Base-by-base conservation (phyloP, 2,329 filamentous ascomycete genomes). In the Penicillium expansum region DNA sequence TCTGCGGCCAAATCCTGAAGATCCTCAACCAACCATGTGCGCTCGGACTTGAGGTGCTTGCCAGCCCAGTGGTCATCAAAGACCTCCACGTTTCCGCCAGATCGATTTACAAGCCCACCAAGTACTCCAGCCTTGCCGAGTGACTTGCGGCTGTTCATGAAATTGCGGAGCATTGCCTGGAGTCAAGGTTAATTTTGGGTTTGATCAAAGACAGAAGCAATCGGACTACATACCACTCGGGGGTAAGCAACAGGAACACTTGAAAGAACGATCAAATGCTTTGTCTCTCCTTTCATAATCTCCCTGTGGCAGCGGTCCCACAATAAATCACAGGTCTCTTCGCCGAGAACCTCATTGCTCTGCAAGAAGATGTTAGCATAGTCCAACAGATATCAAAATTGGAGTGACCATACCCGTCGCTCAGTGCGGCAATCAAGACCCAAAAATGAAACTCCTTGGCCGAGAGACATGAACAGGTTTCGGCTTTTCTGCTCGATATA, bases 31-130 rank as follows among this genome's bases (percentile, higher is more conserved):
- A 97, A 82, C 74, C 90, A 88, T 60, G 87, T 90, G 49, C 94
- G 86, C 75, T 99, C 94, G 27, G 86, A 82, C 72, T 97, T 99
- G 78, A 97, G 92, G 69, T 92, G 90, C 71, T 91, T 96, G 37
- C 93, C 91, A 0, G 93, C 97, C 94, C 94, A 99, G 71, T 99
- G 93, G 73, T 97, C 94, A 70, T 97, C 93, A 10, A 96, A 79
- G 14, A 97, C 90, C 74, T 97, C 94, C 6, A 94, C 89, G 18
- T 91, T 91, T 22, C 91, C 92, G 68, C 97, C 92, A 65, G 96
- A 92, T 64, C 89, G 89, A 77, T 96, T 96, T 38, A 96, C 80
- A 42, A 95, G 85, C 13, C 82, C 82, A 58, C 91, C 90, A 50
- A 97, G 81, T 63, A 95, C 75, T 1, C 93, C 92, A 35, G 88